These are phyloP conservation scores for Cystoderma amianthinum DNA, from an alignment of 768 basidiomycete genomes.

Conservation along the genomic window DNA sequence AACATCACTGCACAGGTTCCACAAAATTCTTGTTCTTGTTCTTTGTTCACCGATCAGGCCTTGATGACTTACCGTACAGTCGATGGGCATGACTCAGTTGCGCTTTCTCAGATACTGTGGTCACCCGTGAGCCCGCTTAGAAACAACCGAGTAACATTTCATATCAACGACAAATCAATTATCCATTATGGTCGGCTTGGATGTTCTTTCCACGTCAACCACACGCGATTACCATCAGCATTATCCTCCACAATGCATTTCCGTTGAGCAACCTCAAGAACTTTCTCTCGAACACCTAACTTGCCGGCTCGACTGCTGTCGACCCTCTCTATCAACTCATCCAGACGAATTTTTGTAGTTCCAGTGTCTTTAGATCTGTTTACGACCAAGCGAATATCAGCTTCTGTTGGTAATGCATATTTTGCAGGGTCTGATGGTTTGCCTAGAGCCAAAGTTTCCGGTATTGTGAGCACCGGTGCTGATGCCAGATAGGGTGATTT, in stretches of 20 bases:
- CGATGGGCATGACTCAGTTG: neutral
- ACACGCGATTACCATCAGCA: constrained; percentile 50
- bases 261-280: constrained; percentile 68
- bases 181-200: constrained; percentile 13
- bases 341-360: constrained; percentile 48
- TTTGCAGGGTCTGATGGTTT: constrained; percentile 22
- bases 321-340: constrained; percentile 59
- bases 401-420: constrained; percentile 72
- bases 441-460: constrained; percentile 20
- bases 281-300: constrained; percentile 66
- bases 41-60: neutral
- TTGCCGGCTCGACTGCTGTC: constrained; percentile 40
- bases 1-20: too few relatives aligned
- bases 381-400: constrained; percentile 61
- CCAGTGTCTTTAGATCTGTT: constrained; percentile 55
- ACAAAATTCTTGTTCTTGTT: too few relatives aligned
- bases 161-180: neutral
- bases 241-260: constrained; percentile 57
- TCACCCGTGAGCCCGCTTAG: too few relatives aligned
- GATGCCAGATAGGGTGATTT: constrained; percentile 39
- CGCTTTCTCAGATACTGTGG: too few relatives aligned
- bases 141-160: neutral
- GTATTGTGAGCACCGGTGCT: constrained; percentile 36
- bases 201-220: constrained; percentile 53
- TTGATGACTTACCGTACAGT: too few relatives aligned